Conservation (phyloP, 345 rosid species). For the rapeseed (Brassica napus) region DNA sequence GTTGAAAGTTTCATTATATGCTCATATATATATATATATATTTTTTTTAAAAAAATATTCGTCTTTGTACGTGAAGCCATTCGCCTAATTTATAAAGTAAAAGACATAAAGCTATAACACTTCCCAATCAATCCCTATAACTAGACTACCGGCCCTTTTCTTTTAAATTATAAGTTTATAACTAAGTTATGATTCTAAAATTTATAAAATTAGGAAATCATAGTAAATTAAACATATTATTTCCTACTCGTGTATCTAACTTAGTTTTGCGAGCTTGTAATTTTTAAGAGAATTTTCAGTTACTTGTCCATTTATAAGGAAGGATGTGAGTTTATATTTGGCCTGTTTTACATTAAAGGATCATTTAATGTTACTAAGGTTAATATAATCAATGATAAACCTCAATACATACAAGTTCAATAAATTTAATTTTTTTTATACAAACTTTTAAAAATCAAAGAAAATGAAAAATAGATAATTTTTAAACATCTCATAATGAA, state of each 20-base stretch:
- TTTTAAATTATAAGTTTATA: no score
- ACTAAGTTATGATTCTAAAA: no score
- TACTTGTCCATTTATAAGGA: neutral
- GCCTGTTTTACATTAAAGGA: neutral
- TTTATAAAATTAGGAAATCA: no score
- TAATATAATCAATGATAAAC: neutral
- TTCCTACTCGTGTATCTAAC: neutral
- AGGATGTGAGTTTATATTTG: neutral
- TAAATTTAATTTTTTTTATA: no score
- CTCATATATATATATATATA: neutral
- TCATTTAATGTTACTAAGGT: neutral
- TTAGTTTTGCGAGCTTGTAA: neutral
- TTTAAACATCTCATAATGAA: no score
- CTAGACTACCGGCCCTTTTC: no score
- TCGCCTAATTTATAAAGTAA: neutral
- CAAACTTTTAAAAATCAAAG: no score
- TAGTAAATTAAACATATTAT: neutral
- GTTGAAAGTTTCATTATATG: slow-evolving; percentile 12
- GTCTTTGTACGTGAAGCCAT: slow-evolving; percentile 15
- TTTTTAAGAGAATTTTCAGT: neutral
- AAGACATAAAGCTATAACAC: no score
- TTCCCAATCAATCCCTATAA: neutral
- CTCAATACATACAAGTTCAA: neutral
- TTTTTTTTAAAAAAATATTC: slow-evolving; percentile 4
- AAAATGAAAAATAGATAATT: no score